Base-by-base conservation (phyloP, 108 stramenopile genomes). In the Cyclotella sp. region DNA sequence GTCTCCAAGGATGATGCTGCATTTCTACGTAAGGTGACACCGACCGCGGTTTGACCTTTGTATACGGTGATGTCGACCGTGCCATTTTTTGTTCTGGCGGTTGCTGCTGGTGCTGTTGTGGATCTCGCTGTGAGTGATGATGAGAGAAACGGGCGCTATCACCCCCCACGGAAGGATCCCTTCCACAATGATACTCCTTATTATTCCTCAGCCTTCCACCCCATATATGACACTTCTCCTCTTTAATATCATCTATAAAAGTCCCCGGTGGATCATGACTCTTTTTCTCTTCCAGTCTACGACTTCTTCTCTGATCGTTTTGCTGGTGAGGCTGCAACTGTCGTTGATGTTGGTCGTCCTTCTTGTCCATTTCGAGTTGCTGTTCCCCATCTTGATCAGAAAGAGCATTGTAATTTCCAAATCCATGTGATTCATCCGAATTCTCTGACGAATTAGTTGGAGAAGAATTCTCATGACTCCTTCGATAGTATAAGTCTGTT, bases 201-300 rank as follows among this genome's bases (percentile, higher is more conserved):
- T 49, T 47, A 68, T 51, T 51, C 67, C 42, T 64, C 24, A 27
- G 1, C 14, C 63, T 46, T 9, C 63, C 45, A 4, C 44, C 44
- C 1, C 45, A 2, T 0, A 22, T 43, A 9, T 5, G 22, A 46
- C 1, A 2, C 9, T 10, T 13, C 14, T 24, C 9, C 42, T 19
- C 24, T 22, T 39, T 21, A n/a, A 64, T 46, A 46, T 68, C 67
- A 52, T 68, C 67, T 7, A 29, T 29, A 1, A 51, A 68, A 18
- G 67, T 68, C 51, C 67, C 67, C 51, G 67, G 67, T 29, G 67
- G 67, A 68, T 68, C 67, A 28, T 34, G 22, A 26, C 39, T 39
- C 54, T 15, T 43, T 44, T 29, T 44, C 58, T 49, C 16, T 24
- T 68, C 47, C 13, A 12, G 13, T 43, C 24, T 12, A 26, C 41